These are phyloP conservation scores for Termitomyces sp. DNA, from an alignment of 1,284 basidiomycete genomes.

Conservation along the genomic window DNA sequence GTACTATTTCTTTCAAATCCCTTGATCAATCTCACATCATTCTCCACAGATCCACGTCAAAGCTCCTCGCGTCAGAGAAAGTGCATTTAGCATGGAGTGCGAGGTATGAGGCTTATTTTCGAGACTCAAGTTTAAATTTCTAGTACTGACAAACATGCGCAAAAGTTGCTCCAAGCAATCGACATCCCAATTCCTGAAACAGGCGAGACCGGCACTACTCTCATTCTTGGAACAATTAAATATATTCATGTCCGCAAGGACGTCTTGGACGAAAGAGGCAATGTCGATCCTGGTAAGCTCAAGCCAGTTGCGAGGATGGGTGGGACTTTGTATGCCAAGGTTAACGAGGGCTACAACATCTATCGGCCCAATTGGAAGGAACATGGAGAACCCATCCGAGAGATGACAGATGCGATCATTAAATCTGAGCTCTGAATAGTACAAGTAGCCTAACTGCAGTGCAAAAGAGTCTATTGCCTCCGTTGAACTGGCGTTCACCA, in stretches of 20 bases:
- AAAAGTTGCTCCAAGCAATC: slow-evolving; percentile 38
- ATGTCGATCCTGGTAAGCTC: slow-evolving; percentile 49
- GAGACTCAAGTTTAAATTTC: background rate
- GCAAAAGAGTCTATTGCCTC: background rate
- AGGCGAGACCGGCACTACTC: slow-evolving; percentile 31
- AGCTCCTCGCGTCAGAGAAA: slow-evolving; percentile 64
- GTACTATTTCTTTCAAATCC: slow-evolving; percentile 27
- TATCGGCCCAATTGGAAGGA: slow-evolving; percentile 13
- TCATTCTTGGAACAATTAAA: slow-evolving; percentile 56
- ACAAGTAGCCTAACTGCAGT: background rate
- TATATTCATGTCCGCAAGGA: slow-evolving; percentile 60
- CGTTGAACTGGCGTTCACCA: background rate
- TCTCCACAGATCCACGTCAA: slow-evolving; percentile 42
- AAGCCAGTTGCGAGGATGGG: slow-evolving; percentile 54
- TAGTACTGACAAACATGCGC: background rate
- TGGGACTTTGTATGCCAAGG: slow-evolving; percentile 44
- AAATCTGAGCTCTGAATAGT: background rate
- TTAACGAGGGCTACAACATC: slow-evolving; percentile 36
- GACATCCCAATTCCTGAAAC: slow-evolving; percentile 40
- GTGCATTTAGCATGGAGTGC: slow-evolving; percentile 70
- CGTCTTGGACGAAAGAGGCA: slow-evolving; percentile 33
- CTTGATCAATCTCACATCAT: background rate
- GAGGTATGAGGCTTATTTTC: slow-evolving; percentile 29
- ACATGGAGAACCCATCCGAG: slow-evolving; percentile 6
- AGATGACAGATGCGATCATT: slow-evolving; percentile 1